Evolutionary conservation across 306 rosid species (phyloP).

Genomic region (Castanopsis chinensis): DNA sequence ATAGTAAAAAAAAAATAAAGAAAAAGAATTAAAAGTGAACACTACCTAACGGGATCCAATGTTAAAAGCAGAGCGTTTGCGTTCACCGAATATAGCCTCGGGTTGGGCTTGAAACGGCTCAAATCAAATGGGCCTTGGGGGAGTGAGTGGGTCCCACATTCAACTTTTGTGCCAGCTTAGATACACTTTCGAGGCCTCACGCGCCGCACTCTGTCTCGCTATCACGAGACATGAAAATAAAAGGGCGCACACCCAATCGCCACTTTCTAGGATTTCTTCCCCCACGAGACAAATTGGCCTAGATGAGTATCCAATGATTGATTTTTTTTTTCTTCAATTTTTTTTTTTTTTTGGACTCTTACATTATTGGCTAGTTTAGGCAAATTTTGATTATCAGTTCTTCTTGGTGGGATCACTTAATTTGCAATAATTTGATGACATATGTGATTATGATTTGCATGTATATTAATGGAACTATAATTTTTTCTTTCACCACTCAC

Average conservation of each 20-base stretch:
- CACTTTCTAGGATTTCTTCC: constrained; percentile 10
- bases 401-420: no score
- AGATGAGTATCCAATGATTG: constrained; percentile 40
- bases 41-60: constrained; percentile 21
- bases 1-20: not conserved
- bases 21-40: not conserved
- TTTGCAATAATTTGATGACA: no score
- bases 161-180: constrained; percentile 17
- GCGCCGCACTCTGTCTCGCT: constrained; percentile 62
- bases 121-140: not conserved
- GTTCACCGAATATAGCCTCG: not conserved
- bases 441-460: no score
- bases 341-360: no score
- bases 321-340: not conserved
- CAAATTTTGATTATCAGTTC: no score
- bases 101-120: constrained; percentile 19
- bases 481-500: no score
- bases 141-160: constrained; percentile 12
- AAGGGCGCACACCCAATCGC: not conserved
- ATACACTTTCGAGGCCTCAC: constrained; percentile 61
- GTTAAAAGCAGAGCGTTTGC: not conserved
- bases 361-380: no score
- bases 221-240: constrained; percentile 29
- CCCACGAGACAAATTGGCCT: not conserved
- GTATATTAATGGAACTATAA: no score